Base-by-base conservation (phyloP, 805 yeast species). In the Saccharomycopsis sp. region DNA sequence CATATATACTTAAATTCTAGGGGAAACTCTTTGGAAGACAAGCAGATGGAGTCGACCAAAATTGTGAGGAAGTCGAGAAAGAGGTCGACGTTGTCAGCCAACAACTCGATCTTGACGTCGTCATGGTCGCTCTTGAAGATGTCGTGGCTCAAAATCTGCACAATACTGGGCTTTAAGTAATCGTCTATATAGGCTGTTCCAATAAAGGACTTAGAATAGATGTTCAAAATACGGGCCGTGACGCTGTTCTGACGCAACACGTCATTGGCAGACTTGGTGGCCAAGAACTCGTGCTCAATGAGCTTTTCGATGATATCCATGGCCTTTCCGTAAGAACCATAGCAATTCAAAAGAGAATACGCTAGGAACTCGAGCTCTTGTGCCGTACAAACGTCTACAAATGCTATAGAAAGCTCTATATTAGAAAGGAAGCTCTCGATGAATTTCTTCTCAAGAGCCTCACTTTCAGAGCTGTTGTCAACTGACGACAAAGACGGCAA, bases 241-340 rank as follows among this genome's bases (percentile, higher is more conserved):
- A 89, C 86, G 55, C 92, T 85, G 68, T 90, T 90, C 56, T 94
- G 79, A 65, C 97, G 77, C 64, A 90, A 75, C 29, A 89, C 81
- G 66, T 88, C 56, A 2, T 56, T 25, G 5, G 54, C 52, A 2
- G 42, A 42, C 15, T 5, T 12, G 1, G 41, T 23, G 57, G 57
- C 55, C 22, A 63, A 47, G 2, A 64, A 53, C 25, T 60, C 68
- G 64, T 59, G 65, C n/a, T 51, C 56, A 22, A 59, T 35, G 2
- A 51, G 44, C 25, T 50, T 22, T 2, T 22, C 44, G 44, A 59
- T 41, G 2, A 59, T 34, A n/a, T 54, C 56, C 38, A 56, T 24
- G 2, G 49, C 53, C 44, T 52, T 47, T 19, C 57, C 57, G 20
- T 29, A 14, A 8, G 41, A 24, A 2, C 52, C 54, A 44, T 20